phyloP scores from a whole-genome alignment of 1,139 yeast genomes.

The Blastobotrys raffinosifermentans region DNA sequence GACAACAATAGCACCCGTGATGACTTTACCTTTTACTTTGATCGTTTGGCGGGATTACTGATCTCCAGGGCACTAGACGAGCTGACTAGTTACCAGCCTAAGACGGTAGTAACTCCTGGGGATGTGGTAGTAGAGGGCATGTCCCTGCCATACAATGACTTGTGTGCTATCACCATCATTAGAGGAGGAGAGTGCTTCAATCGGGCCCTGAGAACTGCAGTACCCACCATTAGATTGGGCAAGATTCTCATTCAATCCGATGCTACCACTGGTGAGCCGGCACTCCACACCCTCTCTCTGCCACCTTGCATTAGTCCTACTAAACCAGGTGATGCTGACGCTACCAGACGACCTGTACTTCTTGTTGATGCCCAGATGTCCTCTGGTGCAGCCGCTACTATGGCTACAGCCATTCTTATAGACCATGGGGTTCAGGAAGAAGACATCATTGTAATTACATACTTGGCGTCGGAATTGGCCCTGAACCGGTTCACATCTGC shows the following conservation, averaged over 20 bases:
- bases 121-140: conserved; percentile 40
- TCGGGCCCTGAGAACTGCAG: conserved; percentile 63
- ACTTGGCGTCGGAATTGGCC: conserved; percentile 76
- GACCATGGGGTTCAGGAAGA: conserved; percentile 69
- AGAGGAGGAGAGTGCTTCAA: conserved; percentile 93
- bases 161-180: conserved; percentile 72
- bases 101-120: conserved; percentile 42
- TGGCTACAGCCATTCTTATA: conserved; percentile 83
- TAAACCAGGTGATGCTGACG: conserved; percentile 13
- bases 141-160: conserved; percentile 38
- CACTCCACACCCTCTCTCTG: conserved; percentile 68
- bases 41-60: conserved; percentile 66
- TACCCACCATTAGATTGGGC: conserved; percentile 76
- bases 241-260: conserved; percentile 84
- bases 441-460: conserved; percentile 64
- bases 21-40: conserved; percentile 81
- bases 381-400: conserved; percentile 89
- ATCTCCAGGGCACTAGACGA: conserved; percentile 62
- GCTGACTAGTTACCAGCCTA: conserved; percentile 29
- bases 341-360: conserved; percentile 40
- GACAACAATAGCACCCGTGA: conserved; percentile 52
- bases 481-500: conserved; percentile 69
- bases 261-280: conserved; percentile 87
- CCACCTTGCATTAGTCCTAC: conserved; percentile 35
- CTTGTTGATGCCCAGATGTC: conserved; percentile 83